Evolutionary conservation across 2,329 filamentous ascomycete genomes (phyloP).

Genomic region (Knufia petricola): DNA sequence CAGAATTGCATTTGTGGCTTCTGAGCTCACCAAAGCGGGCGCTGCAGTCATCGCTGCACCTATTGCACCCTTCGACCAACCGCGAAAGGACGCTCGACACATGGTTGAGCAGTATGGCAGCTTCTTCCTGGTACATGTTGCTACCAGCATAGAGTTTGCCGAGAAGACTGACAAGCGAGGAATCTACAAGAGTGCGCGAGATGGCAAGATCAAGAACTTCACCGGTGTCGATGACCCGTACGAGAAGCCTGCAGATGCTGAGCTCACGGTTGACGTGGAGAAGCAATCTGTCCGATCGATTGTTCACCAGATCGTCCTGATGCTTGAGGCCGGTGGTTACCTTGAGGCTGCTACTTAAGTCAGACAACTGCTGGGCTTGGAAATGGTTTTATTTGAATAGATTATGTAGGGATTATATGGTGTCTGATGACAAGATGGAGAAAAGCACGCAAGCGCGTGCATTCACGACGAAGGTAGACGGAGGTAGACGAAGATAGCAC

Average conservation of each 20-base stretch:
- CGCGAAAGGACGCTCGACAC: conserved; percentile 68
- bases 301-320: conserved; percentile 90
- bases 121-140: conserved; percentile 93
- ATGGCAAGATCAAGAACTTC: conserved; percentile 93
- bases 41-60: conserved; percentile 93
- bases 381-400: neutral
- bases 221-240: conserved; percentile 97
- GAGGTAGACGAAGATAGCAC: too few relatives aligned
- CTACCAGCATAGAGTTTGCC: conserved; percentile 80
- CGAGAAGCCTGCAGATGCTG: conserved; percentile 69
- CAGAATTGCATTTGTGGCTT: conserved; percentile 91
- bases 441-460: too few relatives aligned
- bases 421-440: too few relatives aligned
- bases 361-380: neutral
- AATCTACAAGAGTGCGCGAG: conserved; percentile 73
- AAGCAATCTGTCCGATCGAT: conserved; percentile 84
- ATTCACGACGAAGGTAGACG: too few relatives aligned
- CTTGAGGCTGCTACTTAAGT: conserved; percentile 46
- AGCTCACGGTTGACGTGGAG: conserved; percentile 74
- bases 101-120: conserved; percentile 77
- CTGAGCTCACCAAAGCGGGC: conserved; percentile 84
- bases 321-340: conserved; percentile 82
- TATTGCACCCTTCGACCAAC: conserved; percentile 82
- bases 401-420: neutral
- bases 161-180: conserved; percentile 94